Evolutionary conservation across 2,329 filamentous ascomycete species (phyloP), one percentile per base, ranked within the genome.

Genomic region (Dothistroma pini): DNA sequence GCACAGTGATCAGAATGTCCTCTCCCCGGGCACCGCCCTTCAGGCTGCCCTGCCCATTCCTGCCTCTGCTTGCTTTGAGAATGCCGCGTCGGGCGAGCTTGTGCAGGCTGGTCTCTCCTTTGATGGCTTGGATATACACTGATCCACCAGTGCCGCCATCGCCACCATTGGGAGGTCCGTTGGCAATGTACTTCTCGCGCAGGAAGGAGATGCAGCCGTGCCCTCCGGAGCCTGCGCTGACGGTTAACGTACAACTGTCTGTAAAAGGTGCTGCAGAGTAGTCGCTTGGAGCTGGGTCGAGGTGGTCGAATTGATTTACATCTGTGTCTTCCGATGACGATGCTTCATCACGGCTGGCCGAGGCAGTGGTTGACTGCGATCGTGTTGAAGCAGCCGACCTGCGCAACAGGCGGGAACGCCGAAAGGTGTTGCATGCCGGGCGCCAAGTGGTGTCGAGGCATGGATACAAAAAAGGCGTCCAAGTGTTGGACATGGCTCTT

Each of bases 171-270:
- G 95, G 86, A 11, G 95, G 95, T 0, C 95, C 95, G 66, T 96
- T 88, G 50, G 88, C 85, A 32, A 97, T 82, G 75, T 90, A 97
- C 65, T 93, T 93, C 71, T 99, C 95, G 21, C 93, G 88, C 49
- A 96, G 79, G 74, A 97, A 99, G 0, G 95, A 95, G 55, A 97
- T 91, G 72, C 95, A 99, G 65, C 95, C 95, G 72, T 95, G 88
- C 9, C 95, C 95, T 29, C 95, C 95, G 1, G 81, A 78, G 9
- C 95, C 95, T 19, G 93, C 89, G 68, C 89, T 84, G 2, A 97
- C 76, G 0, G 85, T 89, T 31, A 97, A 77, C 8, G 85, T 85
- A 58, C 93, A 93, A 74, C 90, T 89, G 77, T 99, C 95, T 59
- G 90, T 88, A 72, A 99, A 99, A 50, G 88, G 89, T 4, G 91